phyloP scores from a whole-genome alignment of 2,329 filamentous ascomycete species.

The Fusarium keratoplasticum region DNA sequence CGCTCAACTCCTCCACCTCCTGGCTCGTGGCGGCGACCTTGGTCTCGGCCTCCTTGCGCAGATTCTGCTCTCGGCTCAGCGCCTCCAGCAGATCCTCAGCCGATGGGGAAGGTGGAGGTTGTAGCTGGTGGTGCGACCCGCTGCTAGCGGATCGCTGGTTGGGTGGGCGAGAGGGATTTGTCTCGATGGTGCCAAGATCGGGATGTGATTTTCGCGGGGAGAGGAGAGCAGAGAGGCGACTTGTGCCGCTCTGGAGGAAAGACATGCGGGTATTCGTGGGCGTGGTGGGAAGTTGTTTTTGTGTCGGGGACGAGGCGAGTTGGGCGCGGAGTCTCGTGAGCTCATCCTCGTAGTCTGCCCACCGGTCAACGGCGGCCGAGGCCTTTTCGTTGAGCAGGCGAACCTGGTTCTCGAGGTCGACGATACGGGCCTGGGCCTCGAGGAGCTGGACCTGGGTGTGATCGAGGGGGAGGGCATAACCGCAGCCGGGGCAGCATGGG shows the following conservation, averaged over 20 bases:
- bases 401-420: constrained; percentile 78
- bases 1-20: constrained; percentile 84
- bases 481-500: constrained; percentile 64
- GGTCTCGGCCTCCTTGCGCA: constrained; percentile 76
- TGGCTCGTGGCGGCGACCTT: constrained; percentile 71
- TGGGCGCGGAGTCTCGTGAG: constrained; percentile 68
- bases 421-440: constrained; percentile 69
- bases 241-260: constrained; percentile 59
- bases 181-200: constrained; percentile 39
- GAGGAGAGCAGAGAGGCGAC: constrained; percentile 59
- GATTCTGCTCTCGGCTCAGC: constrained; percentile 73
- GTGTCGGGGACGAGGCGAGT: constrained; percentile 39
- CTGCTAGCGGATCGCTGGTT: constrained; percentile 32
- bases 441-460: constrained; percentile 58
- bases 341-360: constrained; percentile 86
- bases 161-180: constrained; percentile 23
- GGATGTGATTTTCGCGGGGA: constrained; percentile 60
- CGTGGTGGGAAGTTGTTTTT: constrained; percentile 39
- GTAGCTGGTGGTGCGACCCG: constrained; percentile 27
- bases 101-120: constrained; percentile 42
- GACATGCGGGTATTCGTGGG: constrained; percentile 52
- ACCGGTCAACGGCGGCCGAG: constrained; percentile 70
- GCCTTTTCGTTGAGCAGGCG: constrained; percentile 77
- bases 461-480: constrained; percentile 53
- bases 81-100: constrained; percentile 69